Percentiles rank a stretch among this genome's conserved stretches.
Conservation (phyloP, 495 filamentous ascomycete genomes). For the Ramalina intermedia region DNA sequence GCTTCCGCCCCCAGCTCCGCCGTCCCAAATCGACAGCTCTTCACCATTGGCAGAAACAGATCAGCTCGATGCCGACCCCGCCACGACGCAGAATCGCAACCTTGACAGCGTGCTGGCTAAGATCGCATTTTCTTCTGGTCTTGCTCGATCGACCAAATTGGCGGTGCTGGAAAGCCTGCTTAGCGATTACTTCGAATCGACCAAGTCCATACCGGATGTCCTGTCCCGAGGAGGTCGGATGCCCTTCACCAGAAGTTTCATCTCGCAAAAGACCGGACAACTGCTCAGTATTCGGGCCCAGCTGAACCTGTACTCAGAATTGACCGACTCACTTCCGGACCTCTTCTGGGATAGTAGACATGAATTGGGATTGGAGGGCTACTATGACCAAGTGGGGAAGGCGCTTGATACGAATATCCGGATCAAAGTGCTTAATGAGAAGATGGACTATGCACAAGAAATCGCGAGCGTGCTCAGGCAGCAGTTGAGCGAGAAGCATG, state of each 20-base stretch:
- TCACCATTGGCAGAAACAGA: constrained; percentile 5
- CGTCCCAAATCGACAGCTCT: not conserved
- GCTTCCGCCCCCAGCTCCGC: not conserved
- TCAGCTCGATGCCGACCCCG: constrained; percentile 16
- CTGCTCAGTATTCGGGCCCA: constrained; percentile 82
- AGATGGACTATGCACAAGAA: constrained; percentile 94
- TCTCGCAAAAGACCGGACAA: constrained; percentile 86
- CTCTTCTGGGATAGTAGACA: constrained; percentile 91
- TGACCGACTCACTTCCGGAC: constrained; percentile 89
- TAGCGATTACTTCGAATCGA: constrained; percentile 69
- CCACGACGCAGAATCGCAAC: constrained; percentile 20
- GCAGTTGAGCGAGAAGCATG: constrained; percentile 78
- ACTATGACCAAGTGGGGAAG: constrained; percentile 84
- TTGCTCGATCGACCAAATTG: constrained; percentile 91
- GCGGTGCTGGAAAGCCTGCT: constrained; percentile 84
- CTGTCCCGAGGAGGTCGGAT: constrained; percentile 50
- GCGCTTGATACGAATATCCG: constrained; percentile 85
- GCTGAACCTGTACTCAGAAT: constrained; percentile 89
- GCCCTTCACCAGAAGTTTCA: constrained; percentile 60
- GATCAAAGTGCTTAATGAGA: constrained; percentile 85
- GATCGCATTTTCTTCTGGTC: constrained; percentile 87
- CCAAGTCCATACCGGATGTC: constrained; percentile 59
- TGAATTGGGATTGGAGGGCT: constrained; percentile 76
- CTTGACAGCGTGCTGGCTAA: constrained; percentile 77
- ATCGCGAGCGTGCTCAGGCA: constrained; percentile 83